A percentile compares a stretch with the other conserved stretches of the same genome.
phyloP scores from a whole-genome alignment of 805 yeast species.

The Monosporozyma yasuniensis region DNA sequence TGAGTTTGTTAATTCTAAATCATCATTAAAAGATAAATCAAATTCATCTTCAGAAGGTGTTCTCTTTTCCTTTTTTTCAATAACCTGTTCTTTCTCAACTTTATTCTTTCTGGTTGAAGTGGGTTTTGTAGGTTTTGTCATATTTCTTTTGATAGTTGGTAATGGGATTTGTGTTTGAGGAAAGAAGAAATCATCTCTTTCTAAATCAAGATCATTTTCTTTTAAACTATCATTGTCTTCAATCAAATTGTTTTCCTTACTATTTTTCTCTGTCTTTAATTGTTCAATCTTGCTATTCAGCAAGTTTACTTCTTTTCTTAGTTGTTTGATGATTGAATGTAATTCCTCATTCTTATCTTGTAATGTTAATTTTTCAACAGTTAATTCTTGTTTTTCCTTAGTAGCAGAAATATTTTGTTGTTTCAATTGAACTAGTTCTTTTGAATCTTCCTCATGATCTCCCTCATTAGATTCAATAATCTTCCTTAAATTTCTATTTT shows the following conservation, averaged over 20 bases:
- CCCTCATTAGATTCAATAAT: slow-evolving; percentile 11
- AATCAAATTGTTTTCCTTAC: not conserved
- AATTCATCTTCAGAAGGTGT: slow-evolving; percentile 18
- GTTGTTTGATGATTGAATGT: not conserved
- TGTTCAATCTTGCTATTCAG: not conserved
- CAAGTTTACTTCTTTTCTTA: not conserved
- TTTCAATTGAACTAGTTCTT: slow-evolving; percentile 14
- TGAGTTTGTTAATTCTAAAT: slow-evolving; percentile 26
- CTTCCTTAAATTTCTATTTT: slow-evolving; percentile 19
- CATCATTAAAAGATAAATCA: slow-evolving; percentile 26
- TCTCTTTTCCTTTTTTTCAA: not conserved
- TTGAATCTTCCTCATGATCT: slow-evolving; percentile 13
- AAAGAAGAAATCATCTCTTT: not conserved
- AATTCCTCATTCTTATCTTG: slow-evolving; percentile 18
- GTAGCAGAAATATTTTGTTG: slow-evolving; percentile 14
- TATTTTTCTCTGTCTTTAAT: not conserved
- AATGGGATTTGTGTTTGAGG: not conserved
- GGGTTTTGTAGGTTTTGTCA: not conserved
- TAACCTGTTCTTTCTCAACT: not conserved
- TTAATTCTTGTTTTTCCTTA: slow-evolving; percentile 14
- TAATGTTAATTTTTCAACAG: slow-evolving; percentile 19
- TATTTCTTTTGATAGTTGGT: not conserved
- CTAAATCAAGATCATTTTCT: not conserved
- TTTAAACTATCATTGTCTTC: not conserved
- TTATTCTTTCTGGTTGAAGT: not conserved